A percentile compares a stretch with the other conserved stretches of the same genome.
Evolutionary conservation across 345 rosid species (phyloP).

Genomic region (Mercurialis annua): DNA sequence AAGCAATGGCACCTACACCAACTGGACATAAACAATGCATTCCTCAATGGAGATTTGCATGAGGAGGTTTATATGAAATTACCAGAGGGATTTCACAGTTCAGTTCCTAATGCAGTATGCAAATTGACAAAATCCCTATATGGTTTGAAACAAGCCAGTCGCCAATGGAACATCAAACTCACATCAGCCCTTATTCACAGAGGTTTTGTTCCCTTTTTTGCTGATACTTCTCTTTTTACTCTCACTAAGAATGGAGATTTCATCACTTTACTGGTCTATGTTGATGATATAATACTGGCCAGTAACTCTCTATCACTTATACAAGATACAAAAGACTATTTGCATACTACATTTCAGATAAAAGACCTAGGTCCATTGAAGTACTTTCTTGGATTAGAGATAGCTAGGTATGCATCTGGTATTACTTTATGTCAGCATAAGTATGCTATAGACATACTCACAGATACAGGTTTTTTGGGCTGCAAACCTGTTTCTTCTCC

Average conservation of each 20-base stretch:
- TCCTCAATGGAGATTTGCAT: too few species aligned
- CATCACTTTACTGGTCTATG: not conserved
- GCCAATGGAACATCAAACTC: not conserved
- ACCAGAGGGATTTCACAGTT: too few species aligned
- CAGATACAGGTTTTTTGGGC: not conserved
- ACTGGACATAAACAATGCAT: too few species aligned
- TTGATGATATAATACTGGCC: not conserved
- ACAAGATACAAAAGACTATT: not conserved
- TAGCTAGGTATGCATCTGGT: not conserved
- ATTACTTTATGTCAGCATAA: not conserved
- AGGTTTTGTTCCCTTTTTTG: not conserved
- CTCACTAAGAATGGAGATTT: too few species aligned
- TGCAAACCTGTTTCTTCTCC: not conserved
- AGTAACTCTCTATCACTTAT: not conserved
- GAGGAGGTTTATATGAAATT: too few species aligned
- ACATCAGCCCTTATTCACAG: not conserved
- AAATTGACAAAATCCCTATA: not conserved
- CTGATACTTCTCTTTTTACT: not conserved
- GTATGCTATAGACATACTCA: not conserved
- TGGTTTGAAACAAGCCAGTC: not conserved
- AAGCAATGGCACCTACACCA: too few species aligned
- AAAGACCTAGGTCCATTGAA: not conserved
- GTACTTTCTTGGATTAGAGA: not conserved
- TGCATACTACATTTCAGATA: not conserved
- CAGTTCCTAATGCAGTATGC: not conserved